A percentile compares a stretch with the other conserved stretches of the same genome.
These are phyloP conservation scores for Ilyonectria mors-panacis DNA, from an alignment of 2,329 filamentous ascomycete species.

Conservation along the genomic window DNA sequence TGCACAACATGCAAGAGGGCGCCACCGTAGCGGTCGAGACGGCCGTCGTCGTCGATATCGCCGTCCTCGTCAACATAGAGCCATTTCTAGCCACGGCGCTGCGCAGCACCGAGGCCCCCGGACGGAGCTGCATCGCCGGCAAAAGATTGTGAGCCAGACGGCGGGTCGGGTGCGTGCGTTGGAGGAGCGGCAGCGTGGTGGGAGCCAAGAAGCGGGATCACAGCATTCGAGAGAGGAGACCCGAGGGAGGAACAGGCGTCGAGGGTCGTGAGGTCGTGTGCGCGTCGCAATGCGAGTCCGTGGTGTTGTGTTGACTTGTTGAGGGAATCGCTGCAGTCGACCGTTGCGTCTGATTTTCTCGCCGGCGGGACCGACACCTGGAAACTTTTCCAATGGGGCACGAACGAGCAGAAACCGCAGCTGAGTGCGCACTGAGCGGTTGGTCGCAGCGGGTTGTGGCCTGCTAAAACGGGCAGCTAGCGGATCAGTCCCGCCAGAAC, in stretches of 20 bases:
- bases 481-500: conserved; percentile 40
- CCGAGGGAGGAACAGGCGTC: neutral
- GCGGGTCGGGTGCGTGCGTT: conserved; percentile 17
- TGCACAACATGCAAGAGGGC: conserved; percentile 52
- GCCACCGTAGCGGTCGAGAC: conserved; percentile 29
- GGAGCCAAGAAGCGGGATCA: conserved; percentile 9
- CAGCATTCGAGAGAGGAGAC: conserved; percentile 15
- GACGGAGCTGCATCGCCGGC: conserved; percentile 67
- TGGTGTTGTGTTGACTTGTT: conserved; percentile 20
- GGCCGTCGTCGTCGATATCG: conserved; percentile 25
- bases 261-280: conserved; percentile 4
- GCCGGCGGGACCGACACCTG: conserved; percentile 42
- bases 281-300: conserved; percentile 11
- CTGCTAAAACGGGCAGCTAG: conserved; percentile 21
- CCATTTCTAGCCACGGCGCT: conserved; percentile 52
- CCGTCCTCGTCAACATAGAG: conserved; percentile 40
- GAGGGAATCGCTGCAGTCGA: conserved; percentile 1
- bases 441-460: conserved; percentile 32
- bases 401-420: neutral
- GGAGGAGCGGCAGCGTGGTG: conserved; percentile 8
- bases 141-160: conserved; percentile 18
- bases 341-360: conserved; percentile 35
- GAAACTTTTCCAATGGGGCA: conserved; percentile 46
- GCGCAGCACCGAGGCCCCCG: conserved; percentile 66
- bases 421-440: neutral